These are phyloP conservation scores for Alternaria angustiovoidea DNA, from an alignment of 2,329 filamentous ascomycete species.

Conservation along the genomic window DNA sequence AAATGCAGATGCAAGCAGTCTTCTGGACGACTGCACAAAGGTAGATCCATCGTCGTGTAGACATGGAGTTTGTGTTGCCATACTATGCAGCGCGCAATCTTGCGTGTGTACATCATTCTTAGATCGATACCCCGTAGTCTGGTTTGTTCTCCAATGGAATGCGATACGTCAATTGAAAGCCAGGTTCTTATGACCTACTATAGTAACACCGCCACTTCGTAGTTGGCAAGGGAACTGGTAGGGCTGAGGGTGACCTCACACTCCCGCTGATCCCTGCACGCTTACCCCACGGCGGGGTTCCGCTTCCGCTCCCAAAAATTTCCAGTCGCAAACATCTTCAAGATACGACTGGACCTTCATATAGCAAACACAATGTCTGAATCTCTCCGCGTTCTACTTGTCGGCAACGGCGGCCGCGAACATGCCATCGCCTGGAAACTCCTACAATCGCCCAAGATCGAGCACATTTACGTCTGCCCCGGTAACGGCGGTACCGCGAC, in stretches of 20 bases:
- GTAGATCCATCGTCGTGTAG: constrained; percentile 6
- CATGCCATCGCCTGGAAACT: constrained; percentile 96
- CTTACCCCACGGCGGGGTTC: constrained; percentile 32
- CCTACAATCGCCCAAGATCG: constrained; percentile 79
- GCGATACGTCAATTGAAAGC: neutral
- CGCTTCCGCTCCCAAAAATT: constrained; percentile 23
- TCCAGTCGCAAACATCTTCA: constrained; percentile 13
- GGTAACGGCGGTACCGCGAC: constrained; percentile 83
- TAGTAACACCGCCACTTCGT: neutral
- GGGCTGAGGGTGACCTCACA: constrained; percentile 29
- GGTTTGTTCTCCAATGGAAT: neutral
- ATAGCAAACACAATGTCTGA: constrained; percentile 31
- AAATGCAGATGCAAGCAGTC: constrained; percentile 3
- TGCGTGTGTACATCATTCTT: neutral
- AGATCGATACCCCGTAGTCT: constrained; percentile 8
- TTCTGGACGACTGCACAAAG: neutral
- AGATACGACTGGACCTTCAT: constrained; percentile 1
- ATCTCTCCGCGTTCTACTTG: constrained; percentile 69
- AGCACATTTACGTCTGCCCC: constrained; percentile 72
- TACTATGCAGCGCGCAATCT: neutral
- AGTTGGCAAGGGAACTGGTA: neutral
- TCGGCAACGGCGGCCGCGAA: constrained; percentile 94
- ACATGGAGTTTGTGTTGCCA: neutral
- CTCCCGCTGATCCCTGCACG: constrained; percentile 19
- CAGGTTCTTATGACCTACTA: neutral